These are phyloP conservation scores for Nakaseomyces nivariensis DNA, from an alignment of 1,139 yeast species.

Conservation along the genomic window DNA sequence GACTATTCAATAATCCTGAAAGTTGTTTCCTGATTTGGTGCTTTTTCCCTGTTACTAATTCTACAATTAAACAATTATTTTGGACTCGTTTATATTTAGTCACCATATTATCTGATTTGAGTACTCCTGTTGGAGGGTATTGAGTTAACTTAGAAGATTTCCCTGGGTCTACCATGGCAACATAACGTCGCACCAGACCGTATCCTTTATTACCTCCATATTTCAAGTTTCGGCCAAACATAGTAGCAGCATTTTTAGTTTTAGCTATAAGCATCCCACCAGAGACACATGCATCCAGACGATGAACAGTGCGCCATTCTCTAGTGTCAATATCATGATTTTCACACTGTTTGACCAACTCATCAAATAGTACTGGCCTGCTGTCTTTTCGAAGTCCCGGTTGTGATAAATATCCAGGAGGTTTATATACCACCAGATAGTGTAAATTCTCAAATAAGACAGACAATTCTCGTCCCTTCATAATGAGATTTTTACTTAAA, in stretches of 20 bases:
- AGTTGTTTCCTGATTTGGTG: constrained; percentile 38
- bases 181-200: constrained; percentile 23
- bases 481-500: not conserved
- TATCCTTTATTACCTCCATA: constrained; percentile 30
- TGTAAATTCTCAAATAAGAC: constrained; percentile 4
- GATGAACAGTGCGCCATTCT: constrained; percentile 27
- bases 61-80: constrained; percentile 26
- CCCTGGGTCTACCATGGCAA: constrained; percentile 15
- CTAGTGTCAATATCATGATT: not conserved
- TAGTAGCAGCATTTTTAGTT: constrained; percentile 25
- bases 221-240: constrained; percentile 27
- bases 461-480: not conserved
- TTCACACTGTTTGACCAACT: not conserved
- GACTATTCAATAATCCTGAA: constrained; percentile 14
- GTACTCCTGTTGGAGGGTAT: not conserved
- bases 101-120: constrained; percentile 10
- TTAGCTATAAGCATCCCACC: constrained; percentile 33
- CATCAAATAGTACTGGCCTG: not conserved
- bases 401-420: constrained; percentile 7
- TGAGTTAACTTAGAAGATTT: too few relatives aligned
- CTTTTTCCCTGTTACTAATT: constrained; percentile 37
- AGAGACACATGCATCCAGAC: constrained; percentile 32
- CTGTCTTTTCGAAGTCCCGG: constrained; percentile 3
- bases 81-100: constrained; percentile 16
- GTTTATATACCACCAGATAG: constrained; percentile 8